These are phyloP conservation scores for Diplotaxis tenuifolia DNA, from an alignment of 345 rosid genomes.

Conservation along the genomic window DNA sequence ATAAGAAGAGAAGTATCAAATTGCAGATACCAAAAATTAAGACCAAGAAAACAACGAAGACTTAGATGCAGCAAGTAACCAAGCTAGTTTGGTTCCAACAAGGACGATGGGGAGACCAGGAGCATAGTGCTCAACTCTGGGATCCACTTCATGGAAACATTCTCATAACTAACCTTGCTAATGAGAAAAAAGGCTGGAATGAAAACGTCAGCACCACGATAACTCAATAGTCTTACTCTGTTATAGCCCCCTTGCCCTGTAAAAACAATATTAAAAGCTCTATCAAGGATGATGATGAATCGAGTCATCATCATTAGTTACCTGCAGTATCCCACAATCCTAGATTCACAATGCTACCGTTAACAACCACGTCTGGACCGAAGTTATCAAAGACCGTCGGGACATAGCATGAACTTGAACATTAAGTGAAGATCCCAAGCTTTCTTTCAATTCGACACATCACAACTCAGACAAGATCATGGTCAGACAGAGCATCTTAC, in stretches of 20 bases:
- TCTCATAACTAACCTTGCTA: constrained; percentile 97
- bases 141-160: constrained; percentile 95
- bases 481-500: not conserved
- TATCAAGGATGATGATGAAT: not conserved
- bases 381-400: constrained; percentile 93
- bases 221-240: constrained; percentile 83
- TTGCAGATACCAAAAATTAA: not conserved
- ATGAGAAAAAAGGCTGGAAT: constrained; percentile 86
- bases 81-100: constrained; percentile 95
- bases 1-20: not conserved
- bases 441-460: not conserved
- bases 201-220: constrained; percentile 94
- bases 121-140: constrained; percentile 89
- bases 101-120: constrained; percentile 88
- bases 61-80: not conserved
- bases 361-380: constrained; percentile 84
- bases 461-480: not conserved
- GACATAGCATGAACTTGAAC: constrained; percentile 60
- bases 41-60: not conserved
- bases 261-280: not conserved
- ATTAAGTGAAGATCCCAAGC: not conserved
- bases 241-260: constrained; percentile 92
- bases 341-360: constrained; percentile 76
- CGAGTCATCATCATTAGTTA: constrained; percentile 18
- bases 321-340: constrained; percentile 98